Evolutionary conservation across 2,329 filamentous ascomycete species (phyloP).

Genomic region (Cercospora berteroae): DNA sequence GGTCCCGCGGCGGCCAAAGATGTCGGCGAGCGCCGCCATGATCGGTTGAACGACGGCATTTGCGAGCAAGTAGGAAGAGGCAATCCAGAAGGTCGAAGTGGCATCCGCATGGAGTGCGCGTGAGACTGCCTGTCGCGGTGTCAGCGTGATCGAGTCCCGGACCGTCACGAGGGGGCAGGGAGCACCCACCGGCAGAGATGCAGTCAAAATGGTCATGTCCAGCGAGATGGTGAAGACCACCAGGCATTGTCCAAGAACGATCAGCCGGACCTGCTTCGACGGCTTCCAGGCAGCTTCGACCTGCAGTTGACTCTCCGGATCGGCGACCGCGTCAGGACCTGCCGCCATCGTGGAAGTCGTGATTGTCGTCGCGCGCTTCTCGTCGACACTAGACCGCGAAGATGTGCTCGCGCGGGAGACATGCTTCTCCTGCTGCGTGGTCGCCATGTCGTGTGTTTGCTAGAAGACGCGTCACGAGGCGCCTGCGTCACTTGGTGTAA

Average conservation of each 20-base stretch:
- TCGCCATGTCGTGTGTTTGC: not conserved
- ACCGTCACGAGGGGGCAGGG: not conserved
- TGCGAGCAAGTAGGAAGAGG: slow-evolving; percentile 49
- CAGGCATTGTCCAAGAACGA: slow-evolving; percentile 45
- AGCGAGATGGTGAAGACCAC: slow-evolving; percentile 52
- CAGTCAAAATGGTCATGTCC: slow-evolving; percentile 50
- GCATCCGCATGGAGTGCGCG: slow-evolving; percentile 38
- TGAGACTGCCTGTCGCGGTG: slow-evolving; percentile 33
- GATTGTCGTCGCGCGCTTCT: slow-evolving; percentile 12
- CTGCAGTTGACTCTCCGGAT: not conserved
- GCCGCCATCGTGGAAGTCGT: slow-evolving; percentile 3
- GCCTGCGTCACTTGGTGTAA: not conserved
- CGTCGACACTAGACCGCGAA: not conserved
- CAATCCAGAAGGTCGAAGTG: slow-evolving; percentile 50
- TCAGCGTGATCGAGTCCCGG: slow-evolving; percentile 18
- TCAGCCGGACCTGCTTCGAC: slow-evolving; percentile 42
- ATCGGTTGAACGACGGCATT: slow-evolving; percentile 46
- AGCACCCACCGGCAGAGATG: slow-evolving; percentile 44
- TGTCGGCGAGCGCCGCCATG: slow-evolving; percentile 45
- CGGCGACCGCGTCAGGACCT: not conserved
- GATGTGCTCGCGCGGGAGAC: not conserved
- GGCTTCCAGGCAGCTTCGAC: slow-evolving; percentile 38
- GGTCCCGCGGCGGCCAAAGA: slow-evolving; percentile 50
- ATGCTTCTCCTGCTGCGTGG: not conserved
- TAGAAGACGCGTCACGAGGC: not conserved